Percentiles rank a stretch among this genome's conserved stretches.
Evolutionary conservation across 805 yeast genomes (phyloP).

Genomic region (Priceomyces haplophilus): DNA sequence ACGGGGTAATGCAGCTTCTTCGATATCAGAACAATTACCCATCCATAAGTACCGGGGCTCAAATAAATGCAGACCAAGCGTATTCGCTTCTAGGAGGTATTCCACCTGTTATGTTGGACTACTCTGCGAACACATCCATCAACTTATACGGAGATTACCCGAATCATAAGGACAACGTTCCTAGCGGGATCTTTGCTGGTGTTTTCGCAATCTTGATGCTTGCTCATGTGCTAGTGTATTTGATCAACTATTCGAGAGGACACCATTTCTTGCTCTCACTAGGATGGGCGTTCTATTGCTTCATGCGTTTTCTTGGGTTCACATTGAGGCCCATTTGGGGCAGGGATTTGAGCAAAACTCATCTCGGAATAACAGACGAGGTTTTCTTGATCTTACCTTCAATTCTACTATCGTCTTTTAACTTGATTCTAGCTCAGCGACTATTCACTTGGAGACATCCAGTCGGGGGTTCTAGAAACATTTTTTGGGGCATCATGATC

Average conservation of each 20-base stretch:
- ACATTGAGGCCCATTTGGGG: slow-evolving; percentile 60
- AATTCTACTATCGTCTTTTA: slow-evolving; percentile 55
- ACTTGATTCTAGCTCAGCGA: slow-evolving; percentile 67
- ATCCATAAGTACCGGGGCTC: slow-evolving; percentile 28
- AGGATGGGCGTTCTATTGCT: slow-evolving; percentile 52
- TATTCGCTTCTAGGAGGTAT: slow-evolving; percentile 17
- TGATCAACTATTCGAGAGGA: slow-evolving; percentile 48
- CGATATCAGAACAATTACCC: slow-evolving; percentile 22
- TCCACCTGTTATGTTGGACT: slow-evolving; percentile 39
- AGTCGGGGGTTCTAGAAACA: slow-evolving; percentile 52
- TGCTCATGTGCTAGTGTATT: slow-evolving; percentile 47
- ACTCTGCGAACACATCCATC: slow-evolving; percentile 39
- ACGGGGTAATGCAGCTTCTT: slow-evolving; percentile 24
- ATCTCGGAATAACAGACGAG: slow-evolving; percentile 53
- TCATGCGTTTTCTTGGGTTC: slow-evolving; percentile 56
- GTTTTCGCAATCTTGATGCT: slow-evolving; percentile 48
- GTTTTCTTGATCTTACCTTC: slow-evolving; percentile 57
- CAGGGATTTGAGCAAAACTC: slow-evolving; percentile 42
- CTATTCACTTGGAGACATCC: slow-evolving; percentile 78
- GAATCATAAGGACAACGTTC: slow-evolving; percentile 49
- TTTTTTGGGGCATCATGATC: slow-evolving; percentile 52
- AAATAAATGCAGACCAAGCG: slow-evolving; percentile 26
- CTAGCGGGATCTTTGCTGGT: slow-evolving; percentile 55
- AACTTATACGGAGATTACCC: slow-evolving; percentile 66
- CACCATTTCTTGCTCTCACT: slow-evolving; percentile 59